Percentiles rank a stretch among this genome's conserved stretches.
Conservation (phyloP, 192 early-diverging fungal genomes). For the Dissophora globulifera region DNA sequence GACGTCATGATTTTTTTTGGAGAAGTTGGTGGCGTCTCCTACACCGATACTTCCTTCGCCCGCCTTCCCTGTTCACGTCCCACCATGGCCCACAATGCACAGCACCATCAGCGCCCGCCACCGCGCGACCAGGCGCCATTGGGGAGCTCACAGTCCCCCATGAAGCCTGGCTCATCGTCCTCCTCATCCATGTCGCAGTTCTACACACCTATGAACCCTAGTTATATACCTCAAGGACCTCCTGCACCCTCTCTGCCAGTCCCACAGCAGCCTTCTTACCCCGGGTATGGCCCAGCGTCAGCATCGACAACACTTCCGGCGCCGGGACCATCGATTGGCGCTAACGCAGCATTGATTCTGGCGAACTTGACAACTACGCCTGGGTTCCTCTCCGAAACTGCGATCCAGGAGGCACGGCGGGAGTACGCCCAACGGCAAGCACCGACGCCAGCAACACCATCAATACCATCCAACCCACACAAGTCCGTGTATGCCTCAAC, state of each 20-base stretch:
- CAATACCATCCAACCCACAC: not conserved
- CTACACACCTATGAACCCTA: slow-evolving; percentile 50
- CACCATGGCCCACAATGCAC: slow-evolving; percentile 1
- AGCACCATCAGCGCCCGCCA: slow-evolving; percentile 3
- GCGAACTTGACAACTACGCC: slow-evolving; percentile 38
- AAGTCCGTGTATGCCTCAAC: not conserved
- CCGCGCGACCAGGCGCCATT: not conserved
- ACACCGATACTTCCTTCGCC: not conserved
- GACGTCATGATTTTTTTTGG: not conserved
- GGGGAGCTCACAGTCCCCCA: not conserved
- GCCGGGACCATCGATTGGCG: slow-evolving; percentile 7
- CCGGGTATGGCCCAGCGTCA: not conserved
- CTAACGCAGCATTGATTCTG: slow-evolving; percentile 18
- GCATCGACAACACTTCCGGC: not conserved
- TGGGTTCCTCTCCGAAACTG: slow-evolving; percentile 40
- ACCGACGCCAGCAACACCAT: not conserved
- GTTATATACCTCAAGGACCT: not conserved
- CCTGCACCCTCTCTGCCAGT: not conserved
- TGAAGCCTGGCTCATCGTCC: slow-evolving; percentile 9
- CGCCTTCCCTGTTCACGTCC: not conserved
- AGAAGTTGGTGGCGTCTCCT: not conserved
- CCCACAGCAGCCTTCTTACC: too few relatives aligned
- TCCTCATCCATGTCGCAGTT: slow-evolving; percentile 45
- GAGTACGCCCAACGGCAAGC: slow-evolving; percentile 18
- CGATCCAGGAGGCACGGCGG: slow-evolving; percentile 35